A percentile compares a stretch with the other conserved stretches of the same genome.
phyloP scores from a whole-genome alignment of 139 green algal species.

The Asterochloris sp. region DNA sequence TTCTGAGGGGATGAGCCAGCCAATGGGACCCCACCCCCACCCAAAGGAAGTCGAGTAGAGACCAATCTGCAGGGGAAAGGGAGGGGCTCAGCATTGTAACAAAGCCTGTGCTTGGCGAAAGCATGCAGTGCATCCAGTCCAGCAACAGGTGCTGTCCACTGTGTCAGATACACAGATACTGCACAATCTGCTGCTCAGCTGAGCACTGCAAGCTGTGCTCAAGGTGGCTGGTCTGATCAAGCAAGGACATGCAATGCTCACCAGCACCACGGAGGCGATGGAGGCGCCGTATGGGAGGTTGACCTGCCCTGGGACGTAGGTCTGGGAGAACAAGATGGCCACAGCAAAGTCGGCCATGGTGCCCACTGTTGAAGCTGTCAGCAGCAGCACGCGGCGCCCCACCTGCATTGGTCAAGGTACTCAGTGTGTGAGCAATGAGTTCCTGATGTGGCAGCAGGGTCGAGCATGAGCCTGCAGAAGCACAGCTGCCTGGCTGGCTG shows the following conservation, averaged over 20 bases:
- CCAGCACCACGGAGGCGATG: slow-evolving; percentile 17
- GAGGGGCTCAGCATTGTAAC: background rate
- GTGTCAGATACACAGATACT: no score
- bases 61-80: slow-evolving; percentile 16
- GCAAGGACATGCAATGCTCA: background rate
- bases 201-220: background rate
- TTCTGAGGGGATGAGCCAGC: slow-evolving; percentile 66
- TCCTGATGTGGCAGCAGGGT: no score
- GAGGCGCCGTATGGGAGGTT: slow-evolving; percentile 6
- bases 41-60: slow-evolving; percentile 26
- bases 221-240: background rate
- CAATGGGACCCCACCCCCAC: slow-evolving; percentile 24
- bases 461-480: no score
- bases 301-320: background rate
- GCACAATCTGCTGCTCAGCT: no score
- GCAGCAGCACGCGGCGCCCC: slow-evolving; percentile 3
- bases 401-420: no score
- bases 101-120: background rate
- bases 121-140: no score
- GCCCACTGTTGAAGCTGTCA: slow-evolving; percentile 14
- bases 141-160: no score
- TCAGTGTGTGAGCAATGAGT: no score
- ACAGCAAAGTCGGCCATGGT: slow-evolving; percentile 18
- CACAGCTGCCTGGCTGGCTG: no score
- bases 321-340: slow-evolving; percentile 14